Conservation (phyloP, 208 protist genomes). For the Trypanosoma vivax region DNA sequence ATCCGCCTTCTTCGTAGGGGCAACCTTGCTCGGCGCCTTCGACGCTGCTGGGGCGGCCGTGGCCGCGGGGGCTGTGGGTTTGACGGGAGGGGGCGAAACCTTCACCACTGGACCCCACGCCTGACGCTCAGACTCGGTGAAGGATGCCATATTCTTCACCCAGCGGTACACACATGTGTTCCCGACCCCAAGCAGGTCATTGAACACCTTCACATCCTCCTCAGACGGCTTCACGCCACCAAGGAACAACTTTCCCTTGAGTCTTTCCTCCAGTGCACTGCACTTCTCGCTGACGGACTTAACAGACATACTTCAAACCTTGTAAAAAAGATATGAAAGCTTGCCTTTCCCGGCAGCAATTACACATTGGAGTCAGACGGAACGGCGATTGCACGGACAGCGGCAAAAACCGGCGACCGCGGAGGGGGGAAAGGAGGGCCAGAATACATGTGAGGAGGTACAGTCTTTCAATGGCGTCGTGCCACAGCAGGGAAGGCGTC, state of each 20-base stretch:
- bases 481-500: conserved; percentile 25
- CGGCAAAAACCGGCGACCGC: conserved; percentile 2
- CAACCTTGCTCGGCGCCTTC: conserved; percentile 14
- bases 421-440: conserved; percentile 1
- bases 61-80: conserved; percentile 16
- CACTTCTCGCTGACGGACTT: conserved; percentile 57
- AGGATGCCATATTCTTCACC: conserved; percentile 71
- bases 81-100: conserved; percentile 28
- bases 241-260: conserved; percentile 55
- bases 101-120: conserved; percentile 52
- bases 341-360: too few species aligned
- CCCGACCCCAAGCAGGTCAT: conserved; percentile 51
- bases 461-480: background rate
- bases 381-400: too few species aligned
- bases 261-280: conserved; percentile 42
- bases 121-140: conserved; percentile 43
- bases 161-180: conserved; percentile 56
- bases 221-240: conserved; percentile 54
- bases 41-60: conserved; percentile 7
- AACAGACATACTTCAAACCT: too few species aligned
- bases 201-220: conserved; percentile 66
- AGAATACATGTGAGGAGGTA: background rate
- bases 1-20: conserved; percentile 22
- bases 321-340: too few species aligned
- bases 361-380: too few species aligned